phyloP scores from a whole-genome alignment of 2,329 filamentous ascomycete species.

The Eutypa lata region DNA sequence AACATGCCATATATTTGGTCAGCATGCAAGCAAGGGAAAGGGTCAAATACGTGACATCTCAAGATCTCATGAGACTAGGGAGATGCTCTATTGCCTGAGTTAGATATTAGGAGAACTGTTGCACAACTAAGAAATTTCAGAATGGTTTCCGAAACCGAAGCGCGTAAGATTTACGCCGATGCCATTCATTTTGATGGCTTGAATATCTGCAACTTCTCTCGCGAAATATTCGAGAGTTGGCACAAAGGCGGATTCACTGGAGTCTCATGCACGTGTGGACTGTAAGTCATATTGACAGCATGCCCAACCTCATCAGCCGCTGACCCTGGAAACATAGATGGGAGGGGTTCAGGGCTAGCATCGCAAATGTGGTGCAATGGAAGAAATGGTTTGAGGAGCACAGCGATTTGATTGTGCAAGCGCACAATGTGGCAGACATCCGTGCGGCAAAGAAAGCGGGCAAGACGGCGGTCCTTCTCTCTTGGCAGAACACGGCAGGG shows the following conservation, averaged over 20 bases:
- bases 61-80: too few species aligned
- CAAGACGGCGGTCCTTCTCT: conserved; percentile 35
- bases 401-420: conserved; percentile 35
- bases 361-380: conserved; percentile 39
- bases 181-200: conserved; percentile 38
- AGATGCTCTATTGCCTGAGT: too few species aligned
- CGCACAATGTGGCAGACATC: conserved; percentile 33
- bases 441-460: conserved; percentile 33
- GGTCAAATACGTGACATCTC: too few species aligned
- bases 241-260: conserved; percentile 35
- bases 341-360: conserved; percentile 35
- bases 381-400: conserved; percentile 41
- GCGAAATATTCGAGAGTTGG: conserved; percentile 38
- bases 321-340: conserved; percentile 13
- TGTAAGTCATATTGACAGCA: conserved; percentile 10
- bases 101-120: too few species aligned
- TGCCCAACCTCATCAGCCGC: neutral
- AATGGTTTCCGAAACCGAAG: conserved; percentile 34
- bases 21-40: too few species aligned
- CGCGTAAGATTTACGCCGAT: conserved; percentile 31
- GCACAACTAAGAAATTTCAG: neutral
- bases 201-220: conserved; percentile 37
- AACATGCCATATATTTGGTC: neutral
- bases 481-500: conserved; percentile 39
- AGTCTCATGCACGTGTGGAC: conserved; percentile 37